Evolutionary conservation across 2,329 filamentous ascomycete genomes (phyloP), one percentile per base, ranked within the genome.

Genomic region (Aspergillus costaricaensis): DNA sequence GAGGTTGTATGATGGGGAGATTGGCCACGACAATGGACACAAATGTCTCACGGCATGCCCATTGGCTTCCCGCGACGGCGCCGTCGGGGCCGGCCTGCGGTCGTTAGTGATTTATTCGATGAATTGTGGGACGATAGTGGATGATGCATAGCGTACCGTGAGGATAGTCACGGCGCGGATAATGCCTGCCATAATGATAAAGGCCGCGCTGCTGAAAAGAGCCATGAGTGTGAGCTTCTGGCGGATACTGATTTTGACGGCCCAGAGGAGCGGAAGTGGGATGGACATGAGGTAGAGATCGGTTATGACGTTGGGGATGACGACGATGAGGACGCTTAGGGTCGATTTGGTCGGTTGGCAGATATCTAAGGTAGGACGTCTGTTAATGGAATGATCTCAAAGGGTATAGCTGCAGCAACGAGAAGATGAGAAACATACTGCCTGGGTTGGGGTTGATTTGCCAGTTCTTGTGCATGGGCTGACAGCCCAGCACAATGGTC

Each of bases 241-340:
- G 9, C 74, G 69, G 0, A 77, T 68, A 6, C 72, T 72, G 15
- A 87, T 74, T 0, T 78, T 79, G 0, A 84, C 80, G 17, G 74
- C 75, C 82, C 81, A 85, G 2, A 87, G 73, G 71, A 86, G 80
- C 38, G 84, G 84, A 3, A 87, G 73, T 0, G 84, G 84, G 23
- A 87, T 86, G 19, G 79, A 79, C 57, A 87, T 79, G 14, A 87
- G 76, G 60, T 86, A 87, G 1, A 85, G 49, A 62, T 87, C 85
- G 4, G 85, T 87, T 2, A 78, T 55, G 5, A 86, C 77, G 62
- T 86, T 86, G 54, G 81, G 74, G 7, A 79, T 72, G 57, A 82
- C 77, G 2, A 76, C 78, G 17, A 81, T 76, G 67, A 79, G 79
- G 39, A 84, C 74, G 53, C 82, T 76, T 27, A 79, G 74, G 9